phyloP scores from a whole-genome alignment of 345 rosid species.

The Citrus mangshanensis region DNA sequence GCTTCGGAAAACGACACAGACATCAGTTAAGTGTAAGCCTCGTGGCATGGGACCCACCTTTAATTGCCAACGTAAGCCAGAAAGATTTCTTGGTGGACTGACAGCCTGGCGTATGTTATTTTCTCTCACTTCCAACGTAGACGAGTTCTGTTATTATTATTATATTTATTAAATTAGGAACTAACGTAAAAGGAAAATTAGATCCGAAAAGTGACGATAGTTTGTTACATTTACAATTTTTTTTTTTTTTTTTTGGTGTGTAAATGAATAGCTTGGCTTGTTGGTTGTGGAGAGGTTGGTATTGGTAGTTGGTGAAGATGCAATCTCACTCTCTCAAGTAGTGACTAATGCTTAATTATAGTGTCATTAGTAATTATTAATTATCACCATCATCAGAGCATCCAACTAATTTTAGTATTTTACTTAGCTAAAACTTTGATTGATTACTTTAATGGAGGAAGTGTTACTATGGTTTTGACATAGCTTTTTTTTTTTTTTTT shows the following conservation, averaged over 20 bases:
- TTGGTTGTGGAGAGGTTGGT: background rate
- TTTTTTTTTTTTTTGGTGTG: too few relatives aligned
- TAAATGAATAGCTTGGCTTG: background rate
- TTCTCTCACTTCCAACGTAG: background rate
- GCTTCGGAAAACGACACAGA: background rate
- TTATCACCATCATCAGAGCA: background rate
- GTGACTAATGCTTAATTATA: constrained; percentile 1
- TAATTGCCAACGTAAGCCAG: background rate
- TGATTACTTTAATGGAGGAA: background rate
- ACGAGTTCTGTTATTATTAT: background rate
- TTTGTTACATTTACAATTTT: background rate
- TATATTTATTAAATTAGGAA: too few relatives aligned
- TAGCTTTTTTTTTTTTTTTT: too few relatives aligned
- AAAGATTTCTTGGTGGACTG: background rate
- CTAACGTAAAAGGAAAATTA: too few relatives aligned
- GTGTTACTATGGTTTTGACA: background rate
- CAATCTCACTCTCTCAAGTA: background rate
- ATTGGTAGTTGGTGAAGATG: background rate
- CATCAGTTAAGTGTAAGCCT: background rate
- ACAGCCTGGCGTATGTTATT: background rate
- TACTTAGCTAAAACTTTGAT: background rate
- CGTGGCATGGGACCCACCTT: background rate
- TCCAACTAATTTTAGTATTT: background rate
- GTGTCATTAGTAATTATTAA: background rate
- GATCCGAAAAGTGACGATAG: too few relatives aligned